Base-by-base conservation (phyloP, 805 yeast species). In the Wickerhamomyces chaumierensis region DNA sequence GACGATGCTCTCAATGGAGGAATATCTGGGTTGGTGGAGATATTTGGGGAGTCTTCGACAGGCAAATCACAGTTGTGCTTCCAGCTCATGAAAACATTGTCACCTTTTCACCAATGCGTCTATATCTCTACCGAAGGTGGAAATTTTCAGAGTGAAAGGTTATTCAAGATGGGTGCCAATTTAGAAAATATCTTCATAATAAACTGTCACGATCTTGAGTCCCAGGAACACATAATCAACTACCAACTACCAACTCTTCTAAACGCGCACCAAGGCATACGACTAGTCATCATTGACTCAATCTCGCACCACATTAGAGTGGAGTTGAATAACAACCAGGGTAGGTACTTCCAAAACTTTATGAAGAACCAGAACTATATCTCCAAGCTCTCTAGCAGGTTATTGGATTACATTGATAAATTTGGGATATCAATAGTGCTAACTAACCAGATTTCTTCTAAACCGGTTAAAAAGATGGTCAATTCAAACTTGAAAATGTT, bases 51-150 rank as follows among this genome's bases (percentile, higher is more conserved):
- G 19, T 76, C 94, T 37, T 83, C 94, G 0, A 70, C 82, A 1
- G 97, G 96, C 0, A 90, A 90, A 51, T 79, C 96, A 0, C 94
- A 88, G 47, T 59, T 88, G 4, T 60, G 82, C 19, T 68, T 79
- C 62, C 90, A 81, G 46, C 49, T 87, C 37, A 66, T 81, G 2
- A 60, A 76, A 3, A 61, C 76, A 2, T 74, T 78, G 12, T 86
- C 79, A 4, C 82, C 83, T 8, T 66, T 60, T 15, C 57, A 61
- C 40, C 64, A 68, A 39, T 71, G 75, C n/a, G 71, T 87, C n/a
- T 81, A 70, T 49, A 75, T 88, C 0, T 72, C 86, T 0, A 88
- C 96, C 0, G 96, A 88, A 53, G 72, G 33, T 5, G 33, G 82
- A 3, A 71, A 73, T 14, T 48, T 84, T 23, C 82, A 82, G 42